A percentile compares a stretch with the other conserved stretches of the same genome.
Evolutionary conservation across 2,329 filamentous ascomycete genomes (phyloP).

Genomic region (Byssochlamys sp.): DNA sequence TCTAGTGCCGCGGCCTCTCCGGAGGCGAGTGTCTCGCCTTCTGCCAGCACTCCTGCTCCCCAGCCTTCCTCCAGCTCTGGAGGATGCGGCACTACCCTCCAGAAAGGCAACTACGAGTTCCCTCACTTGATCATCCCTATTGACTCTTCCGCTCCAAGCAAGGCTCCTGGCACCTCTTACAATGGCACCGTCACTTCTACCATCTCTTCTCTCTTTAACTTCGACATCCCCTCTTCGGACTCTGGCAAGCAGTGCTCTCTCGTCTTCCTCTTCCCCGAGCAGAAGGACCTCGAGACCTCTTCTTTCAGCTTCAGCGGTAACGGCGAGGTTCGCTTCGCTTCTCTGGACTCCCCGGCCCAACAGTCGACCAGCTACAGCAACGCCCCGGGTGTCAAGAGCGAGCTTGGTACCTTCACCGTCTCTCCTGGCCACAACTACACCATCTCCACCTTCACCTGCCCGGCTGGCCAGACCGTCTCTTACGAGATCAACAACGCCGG

Average conservation of each 20-base stretch:
- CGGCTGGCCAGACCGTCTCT: slow-evolving; percentile 42
- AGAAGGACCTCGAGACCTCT: slow-evolving; percentile 51
- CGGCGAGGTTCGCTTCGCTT: slow-evolving; percentile 46
- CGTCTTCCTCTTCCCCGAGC: slow-evolving; percentile 54
- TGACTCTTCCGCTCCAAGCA: slow-evolving; percentile 45
- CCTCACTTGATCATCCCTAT: slow-evolving; percentile 56
- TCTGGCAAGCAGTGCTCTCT: slow-evolving; percentile 53
- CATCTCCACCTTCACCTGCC: slow-evolving; percentile 47
- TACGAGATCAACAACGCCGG: slow-evolving; percentile 45
- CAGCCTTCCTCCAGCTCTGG: slow-evolving; percentile 10
- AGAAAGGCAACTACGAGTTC: slow-evolving; percentile 41
- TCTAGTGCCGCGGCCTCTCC: too few species aligned
- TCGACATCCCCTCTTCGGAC: slow-evolving; percentile 50
- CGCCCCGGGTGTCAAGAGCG: slow-evolving; percentile 36
- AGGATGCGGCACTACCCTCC: slow-evolving; percentile 38
- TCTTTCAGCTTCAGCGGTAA: slow-evolving; percentile 46
- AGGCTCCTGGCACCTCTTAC: slow-evolving; percentile 44
- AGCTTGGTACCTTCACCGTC: slow-evolving; percentile 39
- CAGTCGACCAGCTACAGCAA: slow-evolving; percentile 46
- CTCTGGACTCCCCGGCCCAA: slow-evolving; percentile 39
- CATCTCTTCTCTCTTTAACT: slow-evolving; percentile 57
- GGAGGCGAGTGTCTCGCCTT: background rate
- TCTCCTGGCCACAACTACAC: slow-evolving; percentile 47
- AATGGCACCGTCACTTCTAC: slow-evolving; percentile 47
- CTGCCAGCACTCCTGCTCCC: background rate